Conservation (phyloP, 2,329 filamentous ascomycete genomes). For the Zymoseptoria tritici region DNA sequence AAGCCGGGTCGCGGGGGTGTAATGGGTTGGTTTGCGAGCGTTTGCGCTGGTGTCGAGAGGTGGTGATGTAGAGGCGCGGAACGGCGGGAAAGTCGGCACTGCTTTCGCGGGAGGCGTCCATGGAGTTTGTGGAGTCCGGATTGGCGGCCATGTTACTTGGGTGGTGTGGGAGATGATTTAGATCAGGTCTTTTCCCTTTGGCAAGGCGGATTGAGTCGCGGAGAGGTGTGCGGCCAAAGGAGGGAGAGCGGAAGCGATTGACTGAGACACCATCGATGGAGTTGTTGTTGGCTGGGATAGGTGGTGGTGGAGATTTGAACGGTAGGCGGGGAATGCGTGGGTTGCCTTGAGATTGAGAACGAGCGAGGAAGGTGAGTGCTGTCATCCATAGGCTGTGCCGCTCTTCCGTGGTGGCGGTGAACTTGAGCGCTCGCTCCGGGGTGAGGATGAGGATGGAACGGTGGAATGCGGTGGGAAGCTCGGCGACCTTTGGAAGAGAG, state of each 20-base stretch:
- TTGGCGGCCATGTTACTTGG: not conserved
- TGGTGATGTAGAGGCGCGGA: constrained; percentile 59
- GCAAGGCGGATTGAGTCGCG: constrained; percentile 85
- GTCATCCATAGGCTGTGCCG: constrained; percentile 94
- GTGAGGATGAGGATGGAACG: constrained; percentile 93
- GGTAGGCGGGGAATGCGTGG: constrained; percentile 15
- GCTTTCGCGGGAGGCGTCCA: constrained; percentile 38
- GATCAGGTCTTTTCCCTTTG: constrained; percentile 50
- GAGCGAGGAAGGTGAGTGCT: constrained; percentile 86
- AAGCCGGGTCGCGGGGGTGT: constrained; percentile 47
- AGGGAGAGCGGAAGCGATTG: constrained; percentile 24
- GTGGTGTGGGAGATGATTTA: constrained; percentile 11
- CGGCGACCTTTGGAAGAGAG: constrained; percentile 60
- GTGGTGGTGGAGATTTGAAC: constrained; percentile 14
- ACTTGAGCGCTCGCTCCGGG: constrained; percentile 87
- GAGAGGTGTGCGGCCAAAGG: constrained; percentile 50
- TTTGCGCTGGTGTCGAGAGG: constrained; percentile 64
- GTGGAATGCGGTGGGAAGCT: constrained; percentile 55
- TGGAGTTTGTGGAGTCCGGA: not conserved
- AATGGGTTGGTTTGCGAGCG: constrained; percentile 78
- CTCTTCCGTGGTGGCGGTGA: constrained; percentile 75
- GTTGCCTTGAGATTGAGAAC: constrained; percentile 48
- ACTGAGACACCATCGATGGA: constrained; percentile 25
- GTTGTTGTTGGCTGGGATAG: constrained; percentile 5
- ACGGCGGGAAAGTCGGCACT: constrained; percentile 66